Percentiles rank a stretch among this genome's conserved stretches.
Conservation (phyloP, 2,329 filamentous ascomycete genomes). For the Fusarium subglutinans region DNA sequence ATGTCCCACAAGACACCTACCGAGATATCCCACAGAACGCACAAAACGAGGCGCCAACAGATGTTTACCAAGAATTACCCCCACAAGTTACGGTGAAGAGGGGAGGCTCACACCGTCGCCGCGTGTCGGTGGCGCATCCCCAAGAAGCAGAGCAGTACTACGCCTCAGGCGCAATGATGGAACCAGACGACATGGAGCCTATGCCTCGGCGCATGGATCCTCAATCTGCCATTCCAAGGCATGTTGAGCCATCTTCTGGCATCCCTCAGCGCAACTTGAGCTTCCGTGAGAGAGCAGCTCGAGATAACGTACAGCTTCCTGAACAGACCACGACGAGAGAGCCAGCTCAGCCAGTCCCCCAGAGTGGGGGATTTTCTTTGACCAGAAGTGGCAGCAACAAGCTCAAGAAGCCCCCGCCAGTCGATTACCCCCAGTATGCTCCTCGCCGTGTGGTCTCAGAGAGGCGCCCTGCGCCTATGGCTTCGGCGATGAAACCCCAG, state of each 20-base stretch:
- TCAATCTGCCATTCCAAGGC: slow-evolving; percentile 54
- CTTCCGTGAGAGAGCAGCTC: slow-evolving; percentile 66
- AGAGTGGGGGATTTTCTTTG: slow-evolving; percentile 50
- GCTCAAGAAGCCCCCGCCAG: slow-evolving; percentile 65
- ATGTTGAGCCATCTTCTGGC: slow-evolving; percentile 49
- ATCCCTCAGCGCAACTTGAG: slow-evolving; percentile 65
- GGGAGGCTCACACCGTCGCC: slow-evolving; percentile 28
- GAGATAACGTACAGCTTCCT: slow-evolving; percentile 53
- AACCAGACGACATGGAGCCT: slow-evolving; percentile 26
- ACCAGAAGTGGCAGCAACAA: slow-evolving; percentile 66
- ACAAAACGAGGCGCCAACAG: slow-evolving; percentile 21
- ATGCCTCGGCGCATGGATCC: slow-evolving; percentile 31
- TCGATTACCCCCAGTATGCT: slow-evolving; percentile 56
- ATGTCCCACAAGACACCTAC: slow-evolving; percentile 11
- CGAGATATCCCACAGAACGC: slow-evolving; percentile 20
- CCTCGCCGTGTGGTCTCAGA: slow-evolving; percentile 55
- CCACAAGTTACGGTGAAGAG: slow-evolving; percentile 30
- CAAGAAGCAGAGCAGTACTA: slow-evolving; percentile 33
- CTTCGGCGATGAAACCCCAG: slow-evolving; percentile 15
- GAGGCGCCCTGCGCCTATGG: slow-evolving; percentile 38
- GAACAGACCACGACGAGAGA: slow-evolving; percentile 40
- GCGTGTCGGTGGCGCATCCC: slow-evolving; percentile 33
- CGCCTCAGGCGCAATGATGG: slow-evolving; percentile 34
- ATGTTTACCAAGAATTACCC: slow-evolving; percentile 26
- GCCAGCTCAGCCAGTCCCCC: slow-evolving; percentile 42